Percentiles rank a stretch among this genome's conserved stretches.
phyloP scores from a whole-genome alignment of 805 yeast species.

The Nakazawaea laoshanensis region DNA sequence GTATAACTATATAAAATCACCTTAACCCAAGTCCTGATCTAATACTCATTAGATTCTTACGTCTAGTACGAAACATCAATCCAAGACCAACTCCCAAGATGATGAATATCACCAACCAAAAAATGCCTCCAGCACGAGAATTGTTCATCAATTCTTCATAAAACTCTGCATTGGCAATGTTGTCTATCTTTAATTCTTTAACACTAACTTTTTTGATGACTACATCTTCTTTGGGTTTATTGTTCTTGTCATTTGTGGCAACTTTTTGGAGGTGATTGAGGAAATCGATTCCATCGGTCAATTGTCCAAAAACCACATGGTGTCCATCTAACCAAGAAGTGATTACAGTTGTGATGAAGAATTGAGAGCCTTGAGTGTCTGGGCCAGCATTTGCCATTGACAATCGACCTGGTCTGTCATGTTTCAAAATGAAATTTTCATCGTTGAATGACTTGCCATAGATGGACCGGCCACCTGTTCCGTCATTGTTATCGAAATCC shows the following conservation, averaged over 20 bases:
- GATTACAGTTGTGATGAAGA: slow-evolving; percentile 56
- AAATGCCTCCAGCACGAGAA: neutral
- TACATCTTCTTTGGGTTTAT: slow-evolving; percentile 36
- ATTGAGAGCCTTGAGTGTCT: slow-evolving; percentile 59
- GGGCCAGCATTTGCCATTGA: slow-evolving; percentile 45
- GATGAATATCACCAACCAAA: slow-evolving; percentile 7
- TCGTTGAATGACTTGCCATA: slow-evolving; percentile 69
- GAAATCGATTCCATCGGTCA: slow-evolving; percentile 56
- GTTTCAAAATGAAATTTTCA: slow-evolving; percentile 52
- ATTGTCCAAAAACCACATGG: slow-evolving; percentile 77
- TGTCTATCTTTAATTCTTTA: slow-evolving; percentile 6
- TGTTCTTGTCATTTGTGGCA: slow-evolving; percentile 27
- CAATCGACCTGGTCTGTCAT: slow-evolving; percentile 37
- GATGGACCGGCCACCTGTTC: slow-evolving; percentile 74
- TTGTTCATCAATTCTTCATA: slow-evolving; percentile 2
- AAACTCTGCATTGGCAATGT: slow-evolving; percentile 5
- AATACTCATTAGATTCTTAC: slow-evolving; percentile 1
- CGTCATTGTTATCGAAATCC: slow-evolving; percentile 58
- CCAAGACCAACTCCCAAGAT: neutral
- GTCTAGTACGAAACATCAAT: neutral
- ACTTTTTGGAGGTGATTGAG: slow-evolving; percentile 53
- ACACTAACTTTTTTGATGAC: slow-evolving; percentile 21
- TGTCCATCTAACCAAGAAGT: slow-evolving; percentile 44
- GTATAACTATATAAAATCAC: no score
- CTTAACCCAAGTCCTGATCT: slow-evolving; percentile 4